Conservation (phyloP, 108 stramenopile species). For the Pseudonitzschia multiseries region DNA sequence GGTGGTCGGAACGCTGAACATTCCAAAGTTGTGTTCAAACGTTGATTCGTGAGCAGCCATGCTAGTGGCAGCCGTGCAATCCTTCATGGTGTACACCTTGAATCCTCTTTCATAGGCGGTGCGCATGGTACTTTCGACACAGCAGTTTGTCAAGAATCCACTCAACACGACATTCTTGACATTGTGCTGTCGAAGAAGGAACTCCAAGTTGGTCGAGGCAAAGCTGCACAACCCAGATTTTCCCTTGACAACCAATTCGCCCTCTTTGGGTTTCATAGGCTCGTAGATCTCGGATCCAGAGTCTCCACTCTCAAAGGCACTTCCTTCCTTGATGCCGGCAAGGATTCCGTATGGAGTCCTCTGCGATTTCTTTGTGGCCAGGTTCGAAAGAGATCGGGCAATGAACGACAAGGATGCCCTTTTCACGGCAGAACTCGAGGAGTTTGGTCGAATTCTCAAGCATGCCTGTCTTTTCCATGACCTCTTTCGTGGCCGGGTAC, state of each 20-base stretch:
- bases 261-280: constrained; percentile 51
- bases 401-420: constrained; percentile 62
- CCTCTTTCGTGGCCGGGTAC: constrained; percentile 59
- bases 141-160: constrained; percentile 82
- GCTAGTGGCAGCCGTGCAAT: constrained; percentile 63
- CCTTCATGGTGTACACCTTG: constrained; percentile 68
- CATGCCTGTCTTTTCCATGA: constrained; percentile 54
- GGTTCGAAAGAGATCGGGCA: constrained; percentile 59
- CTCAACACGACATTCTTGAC: constrained; percentile 60
- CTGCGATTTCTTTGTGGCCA: constrained; percentile 55
- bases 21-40: constrained; percentile 65
- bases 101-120: constrained; percentile 78
- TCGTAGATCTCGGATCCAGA: constrained; percentile 59
- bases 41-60: constrained; percentile 65
- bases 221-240: constrained; percentile 76
- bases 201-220: constrained; percentile 71
- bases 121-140: constrained; percentile 79
- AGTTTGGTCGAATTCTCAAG: constrained; percentile 53
- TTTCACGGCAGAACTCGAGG: constrained; percentile 46
- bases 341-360: constrained; percentile 61
- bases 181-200: constrained; percentile 55
- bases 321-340: constrained; percentile 64
- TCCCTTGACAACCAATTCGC: constrained; percentile 65
- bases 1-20: constrained; percentile 69
- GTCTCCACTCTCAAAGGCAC: constrained; percentile 47